A percentile compares a stretch with the other conserved stretches of the same genome.
phyloP scores from a whole-genome alignment of 257 asterid genomes.

The Salvia hispanica region DNA sequence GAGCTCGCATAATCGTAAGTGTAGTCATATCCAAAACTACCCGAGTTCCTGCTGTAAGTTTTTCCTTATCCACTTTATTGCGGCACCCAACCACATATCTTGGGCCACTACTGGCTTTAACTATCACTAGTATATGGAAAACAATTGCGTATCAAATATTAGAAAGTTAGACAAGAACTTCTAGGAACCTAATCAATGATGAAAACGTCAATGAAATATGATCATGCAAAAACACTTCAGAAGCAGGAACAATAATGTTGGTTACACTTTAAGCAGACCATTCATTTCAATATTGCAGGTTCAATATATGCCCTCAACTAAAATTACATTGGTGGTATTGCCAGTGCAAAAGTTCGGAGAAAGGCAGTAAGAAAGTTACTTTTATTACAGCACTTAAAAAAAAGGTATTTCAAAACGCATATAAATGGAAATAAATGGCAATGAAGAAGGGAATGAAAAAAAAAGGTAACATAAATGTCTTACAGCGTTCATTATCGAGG shows the following conservation, averaged over 20 bases:
- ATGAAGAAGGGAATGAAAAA: constrained; percentile 30
- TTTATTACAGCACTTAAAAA: not conserved
- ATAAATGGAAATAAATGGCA: constrained; percentile 25
- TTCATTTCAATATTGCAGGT: not conserved
- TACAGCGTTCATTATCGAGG: constrained; percentile 83
- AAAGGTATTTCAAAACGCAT: not conserved
- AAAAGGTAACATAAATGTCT: constrained; percentile 28
- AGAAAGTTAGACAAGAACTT: not conserved
- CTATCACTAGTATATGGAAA: constrained; percentile 58
- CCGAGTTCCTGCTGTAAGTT: constrained; percentile 87
- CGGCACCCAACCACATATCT: constrained; percentile 98
- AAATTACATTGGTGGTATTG: not conserved
- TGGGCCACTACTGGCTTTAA: constrained; percentile 95
- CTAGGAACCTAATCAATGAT: not conserved
- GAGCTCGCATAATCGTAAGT: constrained; percentile 94
- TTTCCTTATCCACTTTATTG: constrained; percentile 89
- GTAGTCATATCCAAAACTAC: constrained; percentile 99
- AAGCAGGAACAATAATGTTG: not conserved
- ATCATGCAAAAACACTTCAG: not conserved
- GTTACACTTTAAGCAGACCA: not conserved
- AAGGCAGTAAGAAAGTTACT: not conserved
- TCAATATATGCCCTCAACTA: not conserved
- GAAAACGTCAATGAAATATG: constrained; percentile 6
- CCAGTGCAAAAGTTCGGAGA: not conserved
- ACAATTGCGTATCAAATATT: not conserved